Percentiles rank a stretch among this genome's conserved stretches.
Evolutionary conservation across 371 early-diverging fungal genomes (phyloP).

Genomic region (Apophysomyces variabilis): DNA sequence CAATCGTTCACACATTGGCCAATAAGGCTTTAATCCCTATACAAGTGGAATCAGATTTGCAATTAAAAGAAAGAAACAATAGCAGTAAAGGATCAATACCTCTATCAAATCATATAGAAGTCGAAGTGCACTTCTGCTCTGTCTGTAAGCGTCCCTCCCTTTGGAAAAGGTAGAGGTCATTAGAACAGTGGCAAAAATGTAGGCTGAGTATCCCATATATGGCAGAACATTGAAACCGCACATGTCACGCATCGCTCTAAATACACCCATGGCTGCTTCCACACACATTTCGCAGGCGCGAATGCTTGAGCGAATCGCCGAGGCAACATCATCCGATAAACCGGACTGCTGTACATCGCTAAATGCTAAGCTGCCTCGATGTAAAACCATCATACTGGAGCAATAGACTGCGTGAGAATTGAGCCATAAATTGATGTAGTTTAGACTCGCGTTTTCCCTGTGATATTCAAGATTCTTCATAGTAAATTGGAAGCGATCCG

Average conservation of each 20-base stretch:
- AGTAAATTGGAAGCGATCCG: constrained; percentile 36
- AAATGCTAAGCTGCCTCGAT: constrained; percentile 50
- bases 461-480: constrained; percentile 24
- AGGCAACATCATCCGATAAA: constrained; percentile 23
- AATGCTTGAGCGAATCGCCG: constrained; percentile 33
- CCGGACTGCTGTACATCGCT: constrained; percentile 32
- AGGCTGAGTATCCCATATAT: constrained; percentile 52
- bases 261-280: constrained; percentile 40
- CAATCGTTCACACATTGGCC: constrained; percentile 52
- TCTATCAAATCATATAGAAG: constrained; percentile 20
- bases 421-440: constrained; percentile 44
- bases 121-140: constrained; percentile 34
- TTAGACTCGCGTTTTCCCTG: constrained; percentile 33
- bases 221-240: constrained; percentile 48
- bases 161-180: constrained; percentile 53
- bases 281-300: constrained; percentile 38
- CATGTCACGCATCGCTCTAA: constrained; percentile 34
- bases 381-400: constrained; percentile 40
- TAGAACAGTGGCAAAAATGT: constrained; percentile 49
- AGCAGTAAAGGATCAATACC: not conserved
- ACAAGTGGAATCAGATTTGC: not conserved
- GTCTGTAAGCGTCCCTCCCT: constrained; percentile 32
- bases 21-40: constrained; percentile 33
- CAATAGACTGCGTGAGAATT: constrained; percentile 47
- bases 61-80: not conserved